Conservation (phyloP, 257 asterid genomes). For the Solanum appendiculatum region DNA sequence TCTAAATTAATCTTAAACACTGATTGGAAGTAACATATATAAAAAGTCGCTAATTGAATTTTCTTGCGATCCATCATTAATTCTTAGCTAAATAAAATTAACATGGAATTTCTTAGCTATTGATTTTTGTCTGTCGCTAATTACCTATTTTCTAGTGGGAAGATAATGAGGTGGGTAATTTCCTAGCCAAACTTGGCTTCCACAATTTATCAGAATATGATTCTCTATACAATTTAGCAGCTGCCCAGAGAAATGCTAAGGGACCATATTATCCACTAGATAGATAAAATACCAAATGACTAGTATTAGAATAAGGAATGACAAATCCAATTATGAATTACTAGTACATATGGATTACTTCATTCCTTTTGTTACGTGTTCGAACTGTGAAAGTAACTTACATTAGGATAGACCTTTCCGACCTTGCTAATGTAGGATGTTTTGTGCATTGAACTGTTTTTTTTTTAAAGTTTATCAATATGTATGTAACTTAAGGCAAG, state of each 20-base stretch:
- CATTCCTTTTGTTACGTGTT: not conserved
- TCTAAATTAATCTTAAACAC: too few species aligned
- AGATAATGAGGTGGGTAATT: not conserved
- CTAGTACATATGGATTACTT: not conserved
- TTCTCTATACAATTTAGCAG: not conserved
- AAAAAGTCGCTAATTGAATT: too few species aligned
- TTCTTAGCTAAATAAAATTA: not conserved
- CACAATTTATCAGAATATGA: not conserved
- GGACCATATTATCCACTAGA: not conserved
- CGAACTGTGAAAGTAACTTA: not conserved
- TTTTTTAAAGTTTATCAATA: too few species aligned
- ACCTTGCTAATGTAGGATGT: not conserved
- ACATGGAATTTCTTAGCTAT: too few species aligned
- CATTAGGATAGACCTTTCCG: not conserved
- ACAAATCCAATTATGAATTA: not conserved
- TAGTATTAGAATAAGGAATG: not conserved
- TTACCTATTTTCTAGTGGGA: not conserved
- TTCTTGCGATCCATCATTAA: too few species aligned
- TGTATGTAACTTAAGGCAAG: not conserved
- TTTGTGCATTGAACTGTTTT: too few species aligned
- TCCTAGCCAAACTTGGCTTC: not conserved
- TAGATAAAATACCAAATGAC: not conserved
- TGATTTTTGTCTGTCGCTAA: not conserved
- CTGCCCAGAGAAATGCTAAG: not conserved
- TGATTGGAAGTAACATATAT: too few species aligned